Conservation (phyloP, 2,329 filamentous ascomycete species). For the Thelonectria blattea region DNA sequence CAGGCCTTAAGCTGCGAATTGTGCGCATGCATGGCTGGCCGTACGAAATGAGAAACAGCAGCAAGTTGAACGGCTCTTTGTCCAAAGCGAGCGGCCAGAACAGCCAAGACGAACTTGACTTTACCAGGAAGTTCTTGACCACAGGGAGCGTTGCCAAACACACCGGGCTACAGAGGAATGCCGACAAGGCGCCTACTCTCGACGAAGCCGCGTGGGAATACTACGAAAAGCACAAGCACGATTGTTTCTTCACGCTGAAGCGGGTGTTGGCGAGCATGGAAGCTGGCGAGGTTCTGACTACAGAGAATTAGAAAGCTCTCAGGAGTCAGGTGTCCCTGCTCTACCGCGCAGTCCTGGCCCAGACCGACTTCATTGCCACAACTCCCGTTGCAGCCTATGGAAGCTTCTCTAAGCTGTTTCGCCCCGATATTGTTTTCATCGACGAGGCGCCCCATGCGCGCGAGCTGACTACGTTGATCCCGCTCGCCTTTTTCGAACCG, state of each 20-base stretch:
- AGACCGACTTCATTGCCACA: constrained; percentile 53
- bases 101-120: constrained; percentile 36
- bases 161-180: constrained; percentile 19
- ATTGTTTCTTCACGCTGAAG: constrained; percentile 44
- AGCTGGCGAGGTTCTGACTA: constrained; percentile 33
- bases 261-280: constrained; percentile 45
- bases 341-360: constrained; percentile 47
- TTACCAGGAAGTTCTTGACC: constrained; percentile 45
- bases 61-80: constrained; percentile 35
- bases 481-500: constrained; percentile 51
- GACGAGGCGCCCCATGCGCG: constrained; percentile 66
- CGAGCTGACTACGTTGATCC: constrained; percentile 53
- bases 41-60: constrained; percentile 43
- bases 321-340: constrained; percentile 42
- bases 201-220: constrained; percentile 52
- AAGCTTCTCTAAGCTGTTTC: constrained; percentile 60
- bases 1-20: constrained; percentile 43
- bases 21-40: constrained; percentile 51
- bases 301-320: constrained; percentile 39
- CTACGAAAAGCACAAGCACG: constrained; percentile 42
- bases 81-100: not conserved
- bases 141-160: constrained; percentile 34
- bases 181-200: constrained; percentile 45
- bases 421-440: constrained; percentile 84
- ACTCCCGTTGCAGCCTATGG: constrained; percentile 52